Percentiles rank a stretch among this genome's conserved stretches.
These are phyloP conservation scores for Eucalyptus victrix DNA, from an alignment of 345 rosid genomes.

Conservation along the genomic window DNA sequence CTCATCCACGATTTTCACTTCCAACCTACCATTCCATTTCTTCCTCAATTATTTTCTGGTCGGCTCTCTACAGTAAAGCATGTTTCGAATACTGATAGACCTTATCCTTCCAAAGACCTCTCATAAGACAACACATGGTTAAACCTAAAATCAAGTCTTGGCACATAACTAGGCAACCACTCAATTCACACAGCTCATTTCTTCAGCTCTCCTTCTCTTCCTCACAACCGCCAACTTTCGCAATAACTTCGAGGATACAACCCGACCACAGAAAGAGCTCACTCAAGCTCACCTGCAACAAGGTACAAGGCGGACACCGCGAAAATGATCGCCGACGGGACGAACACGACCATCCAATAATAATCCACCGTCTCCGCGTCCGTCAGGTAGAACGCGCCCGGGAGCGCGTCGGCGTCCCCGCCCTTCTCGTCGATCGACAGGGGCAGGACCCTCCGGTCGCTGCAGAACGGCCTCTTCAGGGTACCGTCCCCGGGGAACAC, in stretches of 20 bases:
- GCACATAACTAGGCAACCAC: not conserved
- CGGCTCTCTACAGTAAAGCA: not conserved
- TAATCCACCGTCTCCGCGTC: slow-evolving; percentile 87
- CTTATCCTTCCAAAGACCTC: not conserved
- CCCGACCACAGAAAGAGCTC: not conserved
- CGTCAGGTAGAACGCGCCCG: slow-evolving; percentile 74
- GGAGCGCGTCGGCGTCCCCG: slow-evolving; percentile 43
- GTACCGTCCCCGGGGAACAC: slow-evolving; percentile 55
- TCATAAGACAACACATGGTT: not conserved
- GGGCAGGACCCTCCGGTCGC: slow-evolving; percentile 42
- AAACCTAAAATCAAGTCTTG: not conserved
- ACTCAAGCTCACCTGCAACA: slow-evolving; percentile 42
- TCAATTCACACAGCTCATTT: not conserved
- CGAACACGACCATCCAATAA: slow-evolving; percentile 79
- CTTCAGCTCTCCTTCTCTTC: not conserved
- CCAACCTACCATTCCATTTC: not conserved
- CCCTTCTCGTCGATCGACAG: slow-evolving; percentile 34
- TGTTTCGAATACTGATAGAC: not conserved
- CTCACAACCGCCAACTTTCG: not conserved
- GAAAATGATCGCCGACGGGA: slow-evolving; percentile 59
- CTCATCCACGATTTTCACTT: not conserved
- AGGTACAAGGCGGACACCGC: slow-evolving; percentile 54
- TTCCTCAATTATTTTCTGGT: not conserved
- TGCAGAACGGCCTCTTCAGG: slow-evolving; percentile 64
- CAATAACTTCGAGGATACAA: not conserved